A percentile compares a stretch with the other conserved stretches of the same genome.
These are phyloP conservation scores for Lentinus brumalis DNA, from an alignment of 768 basidiomycete species.

Conservation along the genomic window DNA sequence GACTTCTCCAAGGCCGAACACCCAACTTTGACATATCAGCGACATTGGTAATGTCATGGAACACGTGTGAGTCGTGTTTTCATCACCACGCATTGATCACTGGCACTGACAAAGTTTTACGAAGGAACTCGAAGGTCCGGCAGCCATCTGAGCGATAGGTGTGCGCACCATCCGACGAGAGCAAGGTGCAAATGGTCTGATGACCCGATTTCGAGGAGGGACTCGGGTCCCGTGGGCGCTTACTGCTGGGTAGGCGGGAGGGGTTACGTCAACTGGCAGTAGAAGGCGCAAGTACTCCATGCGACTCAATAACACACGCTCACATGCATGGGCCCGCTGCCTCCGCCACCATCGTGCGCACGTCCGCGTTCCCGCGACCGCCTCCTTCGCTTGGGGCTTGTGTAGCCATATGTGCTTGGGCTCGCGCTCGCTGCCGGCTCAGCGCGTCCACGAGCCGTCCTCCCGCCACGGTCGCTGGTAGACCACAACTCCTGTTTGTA, in stretches of 20 bases:
- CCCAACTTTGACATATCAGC: not conserved
- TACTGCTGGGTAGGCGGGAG: conserved; percentile 8
- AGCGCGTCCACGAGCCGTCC: conserved; percentile 15
- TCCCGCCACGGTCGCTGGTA: not conserved
- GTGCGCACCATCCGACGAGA: not conserved
- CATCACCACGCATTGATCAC: not conserved
- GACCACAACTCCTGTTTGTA: not conserved
- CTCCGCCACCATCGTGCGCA: conserved; percentile 7
- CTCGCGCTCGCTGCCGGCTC: conserved; percentile 4
- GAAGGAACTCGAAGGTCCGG: conserved; percentile 9
- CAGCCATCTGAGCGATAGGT: not conserved
- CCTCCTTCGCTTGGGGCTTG: not conserved
- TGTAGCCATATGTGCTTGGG: not conserved
- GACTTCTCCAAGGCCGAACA: not conserved
- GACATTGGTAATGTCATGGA: not conserved
- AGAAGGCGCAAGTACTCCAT: not conserved
- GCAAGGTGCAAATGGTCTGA: conserved; percentile 4
- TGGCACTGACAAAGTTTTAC: conserved; percentile 8
- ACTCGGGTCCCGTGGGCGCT: conserved; percentile 11
- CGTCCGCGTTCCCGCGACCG: conserved; percentile 1
- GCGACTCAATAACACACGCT: conserved; percentile 5
- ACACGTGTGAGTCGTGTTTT: not conserved
- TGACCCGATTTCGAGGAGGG: not conserved
- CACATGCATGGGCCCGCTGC: conserved; percentile 6
- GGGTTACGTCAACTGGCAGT: conserved; percentile 15